These are phyloP conservation scores for Wallacemonas sp. DNA, from an alignment of 208 protist genomes.

Conservation along the genomic window DNA sequence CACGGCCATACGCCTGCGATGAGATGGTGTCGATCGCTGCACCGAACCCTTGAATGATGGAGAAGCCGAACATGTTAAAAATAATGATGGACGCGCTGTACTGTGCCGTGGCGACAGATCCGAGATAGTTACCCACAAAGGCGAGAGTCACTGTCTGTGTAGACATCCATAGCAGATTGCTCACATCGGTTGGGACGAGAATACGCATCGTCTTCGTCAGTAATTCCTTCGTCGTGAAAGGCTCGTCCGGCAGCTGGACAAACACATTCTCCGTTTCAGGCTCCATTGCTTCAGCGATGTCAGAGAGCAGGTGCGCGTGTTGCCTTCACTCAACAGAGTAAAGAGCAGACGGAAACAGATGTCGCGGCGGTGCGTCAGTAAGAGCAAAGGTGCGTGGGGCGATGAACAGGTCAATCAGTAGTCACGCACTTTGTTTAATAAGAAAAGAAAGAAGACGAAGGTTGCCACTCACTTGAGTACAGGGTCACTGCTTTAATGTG, in stretches of 20 bases:
- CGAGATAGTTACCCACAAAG: conserved; percentile 50
- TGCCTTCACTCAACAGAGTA: not conserved
- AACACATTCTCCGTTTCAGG: not conserved
- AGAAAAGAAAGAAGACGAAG: too few species aligned
- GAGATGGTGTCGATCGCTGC: conserved; percentile 72
- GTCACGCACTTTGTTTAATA: too few species aligned
- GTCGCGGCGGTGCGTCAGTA: too few species aligned
- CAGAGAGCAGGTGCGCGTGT: not conserved
- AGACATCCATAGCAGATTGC: conserved; percentile 60
- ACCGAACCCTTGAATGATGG: conserved; percentile 55
- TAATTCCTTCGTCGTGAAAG: conserved; percentile 22
- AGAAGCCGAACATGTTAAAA: conserved; percentile 73
- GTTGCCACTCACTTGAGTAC: too few species aligned
- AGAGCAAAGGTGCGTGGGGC: too few species aligned
- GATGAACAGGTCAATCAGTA: too few species aligned
- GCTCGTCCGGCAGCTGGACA: conserved; percentile 18
- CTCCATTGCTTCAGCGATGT: not conserved
- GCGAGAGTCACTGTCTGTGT: conserved; percentile 61
- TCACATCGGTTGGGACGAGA: conserved; percentile 60
- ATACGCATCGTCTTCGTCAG: conserved; percentile 47
- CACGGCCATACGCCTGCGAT: conserved; percentile 66
- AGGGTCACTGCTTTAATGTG: too few species aligned
- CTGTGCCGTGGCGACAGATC: conserved; percentile 36
- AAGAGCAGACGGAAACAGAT: too few species aligned
- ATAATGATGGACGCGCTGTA: conserved; percentile 64